Conservation (phyloP, 257 asterid species). For the Fraxinus pennsylvanica region DNA sequence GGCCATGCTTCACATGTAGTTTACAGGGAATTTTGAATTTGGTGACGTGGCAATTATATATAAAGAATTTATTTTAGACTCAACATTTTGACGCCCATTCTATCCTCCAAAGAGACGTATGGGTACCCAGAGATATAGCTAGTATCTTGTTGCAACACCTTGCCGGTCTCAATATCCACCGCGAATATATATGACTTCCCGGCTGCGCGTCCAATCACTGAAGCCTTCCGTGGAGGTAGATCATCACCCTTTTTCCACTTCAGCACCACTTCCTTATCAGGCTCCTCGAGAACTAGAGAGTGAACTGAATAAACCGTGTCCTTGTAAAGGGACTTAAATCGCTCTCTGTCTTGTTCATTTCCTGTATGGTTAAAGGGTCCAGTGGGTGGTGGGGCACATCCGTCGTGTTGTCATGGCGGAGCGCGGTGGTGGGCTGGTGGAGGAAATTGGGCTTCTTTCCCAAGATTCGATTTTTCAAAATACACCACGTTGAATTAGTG, state of each 20-base stretch:
- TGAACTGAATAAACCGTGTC: constrained; percentile 48
- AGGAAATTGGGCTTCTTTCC: constrained; percentile 29
- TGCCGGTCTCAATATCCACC: constrained; percentile 60
- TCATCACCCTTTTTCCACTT: constrained; percentile 49
- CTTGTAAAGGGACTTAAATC: constrained; percentile 44
- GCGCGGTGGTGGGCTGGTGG: constrained; percentile 23
- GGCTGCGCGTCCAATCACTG: constrained; percentile 50
- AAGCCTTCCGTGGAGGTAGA: constrained; percentile 56
- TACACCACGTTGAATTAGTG: constrained; percentile 50
- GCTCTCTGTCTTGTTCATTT: constrained; percentile 46
- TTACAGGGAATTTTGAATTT: too few species aligned
- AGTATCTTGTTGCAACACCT: constrained; percentile 42
- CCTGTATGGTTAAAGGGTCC: constrained; percentile 65
- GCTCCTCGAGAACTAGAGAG: constrained; percentile 62
- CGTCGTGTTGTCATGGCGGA: constrained; percentile 30
- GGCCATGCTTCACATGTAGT: too few species aligned
- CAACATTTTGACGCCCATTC: too few species aligned
- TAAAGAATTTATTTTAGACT: too few species aligned
- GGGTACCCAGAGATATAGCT: constrained; percentile 61
- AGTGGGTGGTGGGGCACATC: constrained; percentile 62
- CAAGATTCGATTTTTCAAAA: constrained; percentile 47
- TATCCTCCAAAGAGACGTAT: constrained; percentile 46
- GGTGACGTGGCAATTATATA: too few species aligned
- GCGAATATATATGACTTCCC: constrained; percentile 54
- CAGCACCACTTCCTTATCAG: constrained; percentile 56